A percentile compares a stretch with the other conserved stretches of the same genome.
phyloP scores from a whole-genome alignment of 129 eudicot species.

The Ambrosia trifida region DNA sequence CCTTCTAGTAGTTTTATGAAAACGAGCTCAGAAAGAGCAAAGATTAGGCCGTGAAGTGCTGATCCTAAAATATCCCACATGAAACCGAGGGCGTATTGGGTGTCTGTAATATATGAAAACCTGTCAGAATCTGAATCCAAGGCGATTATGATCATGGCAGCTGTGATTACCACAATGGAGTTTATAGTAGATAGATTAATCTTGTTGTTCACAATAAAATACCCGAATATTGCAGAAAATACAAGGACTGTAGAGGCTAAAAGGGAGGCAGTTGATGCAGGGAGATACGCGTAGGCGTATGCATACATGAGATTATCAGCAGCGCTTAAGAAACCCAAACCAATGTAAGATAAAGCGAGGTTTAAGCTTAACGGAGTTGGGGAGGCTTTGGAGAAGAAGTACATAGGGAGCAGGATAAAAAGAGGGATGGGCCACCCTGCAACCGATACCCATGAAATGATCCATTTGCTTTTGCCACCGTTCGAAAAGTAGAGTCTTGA shows the following conservation, averaged over 20 bases:
- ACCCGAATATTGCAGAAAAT: slow-evolving; percentile 79
- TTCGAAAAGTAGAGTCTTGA: slow-evolving; percentile 79
- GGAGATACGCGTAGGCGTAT: slow-evolving; percentile 89
- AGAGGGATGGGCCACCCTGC: slow-evolving; percentile 90
- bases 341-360: slow-evolving; percentile 54
- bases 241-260: slow-evolving; percentile 73
- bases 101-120: slow-evolving; percentile 47
- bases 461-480: slow-evolving; percentile 95
- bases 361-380: slow-evolving; percentile 69
- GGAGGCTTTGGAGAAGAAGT: slow-evolving; percentile 49
- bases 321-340: slow-evolving; percentile 78
- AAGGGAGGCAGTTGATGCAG: slow-evolving; percentile 92
- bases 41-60: slow-evolving; percentile 87
- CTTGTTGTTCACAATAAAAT: slow-evolving; percentile 64
- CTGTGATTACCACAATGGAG: slow-evolving; percentile 70
- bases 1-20: slow-evolving; percentile 65
- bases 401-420: slow-evolving; percentile 59
- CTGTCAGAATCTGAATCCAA: slow-evolving; percentile 78
- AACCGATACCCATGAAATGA: slow-evolving; percentile 82
- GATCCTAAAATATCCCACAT: slow-evolving; percentile 80
- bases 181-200: slow-evolving; percentile 72
- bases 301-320: slow-evolving; percentile 91
- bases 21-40: slow-evolving; percentile 84
- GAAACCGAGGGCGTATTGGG: slow-evolving; percentile 68
- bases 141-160: slow-evolving; percentile 82